Percentiles rank a stretch among this genome's conserved stretches.
Evolutionary conservation across 2,329 filamentous ascomycete genomes (phyloP).

Genomic region (Aspergillus arachidicola): DNA sequence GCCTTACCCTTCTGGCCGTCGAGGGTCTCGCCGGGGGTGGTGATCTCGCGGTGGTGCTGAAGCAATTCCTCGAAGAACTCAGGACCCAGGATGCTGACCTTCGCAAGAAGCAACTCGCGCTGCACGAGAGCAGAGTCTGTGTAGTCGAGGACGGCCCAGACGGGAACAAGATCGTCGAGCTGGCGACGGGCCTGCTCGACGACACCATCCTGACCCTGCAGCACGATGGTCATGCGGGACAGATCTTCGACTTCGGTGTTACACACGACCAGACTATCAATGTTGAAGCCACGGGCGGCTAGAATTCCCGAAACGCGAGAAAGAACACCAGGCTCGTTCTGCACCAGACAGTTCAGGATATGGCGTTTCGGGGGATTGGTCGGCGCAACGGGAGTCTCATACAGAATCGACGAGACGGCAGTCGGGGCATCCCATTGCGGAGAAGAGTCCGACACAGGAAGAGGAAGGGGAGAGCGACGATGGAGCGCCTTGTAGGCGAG

Average conservation of each 20-base stretch:
- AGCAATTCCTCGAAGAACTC: conserved; percentile 98
- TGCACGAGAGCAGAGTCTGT: conserved; percentile 90
- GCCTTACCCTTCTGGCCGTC: conserved; percentile 33
- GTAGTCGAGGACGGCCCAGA: conserved; percentile 98
- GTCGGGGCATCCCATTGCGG: conserved; percentile 86
- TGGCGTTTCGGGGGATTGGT: conserved; percentile 86
- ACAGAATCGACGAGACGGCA: conserved; percentile 96
- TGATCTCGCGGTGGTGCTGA: conserved; percentile 92
- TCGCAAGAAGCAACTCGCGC: conserved; percentile 90
- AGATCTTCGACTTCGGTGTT: conserved; percentile 96
- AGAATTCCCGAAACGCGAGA: conserved; percentile 96
- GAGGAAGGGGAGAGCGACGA: conserved; percentile 81
- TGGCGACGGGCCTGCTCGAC: conserved; percentile 96
- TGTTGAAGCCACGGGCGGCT: conserved; percentile 96
- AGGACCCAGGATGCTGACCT: conserved; percentile 93
- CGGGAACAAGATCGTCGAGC: conserved; percentile 93
- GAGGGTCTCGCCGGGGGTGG: conserved; percentile 49
- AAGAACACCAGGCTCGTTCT: conserved; percentile 97
- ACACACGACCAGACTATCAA: conserved; percentile 96
- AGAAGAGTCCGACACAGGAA: conserved; percentile 73
- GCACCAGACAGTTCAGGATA: conserved; percentile 95
- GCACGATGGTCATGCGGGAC: conserved; percentile 97
- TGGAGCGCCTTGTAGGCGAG: conserved; percentile 97
- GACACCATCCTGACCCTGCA: conserved; percentile 93
- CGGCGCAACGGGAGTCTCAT: conserved; percentile 90